phyloP scores from a whole-genome alignment of 192 early-diverging fungal genomes.

The Coemansia sp. region DNA sequence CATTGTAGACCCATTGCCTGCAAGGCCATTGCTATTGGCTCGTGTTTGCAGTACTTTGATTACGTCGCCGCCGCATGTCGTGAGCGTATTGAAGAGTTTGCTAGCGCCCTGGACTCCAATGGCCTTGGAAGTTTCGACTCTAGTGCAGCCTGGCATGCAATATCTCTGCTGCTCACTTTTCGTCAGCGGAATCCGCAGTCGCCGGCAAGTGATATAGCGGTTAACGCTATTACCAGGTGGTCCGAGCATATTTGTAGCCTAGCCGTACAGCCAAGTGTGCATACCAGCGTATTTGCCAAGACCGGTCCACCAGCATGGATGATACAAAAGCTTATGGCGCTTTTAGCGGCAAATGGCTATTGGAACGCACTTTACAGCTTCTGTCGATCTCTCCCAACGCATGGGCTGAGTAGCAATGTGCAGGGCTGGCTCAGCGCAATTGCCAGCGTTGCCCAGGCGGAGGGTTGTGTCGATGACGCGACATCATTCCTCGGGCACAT shows the following conservation, averaged over 20 bases:
- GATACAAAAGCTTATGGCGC: conserved; percentile 16
- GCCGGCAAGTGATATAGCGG: not conserved
- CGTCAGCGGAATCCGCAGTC: not conserved
- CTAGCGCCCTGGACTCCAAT: not conserved
- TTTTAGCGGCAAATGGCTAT: conserved; percentile 16
- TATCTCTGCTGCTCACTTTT: not conserved
- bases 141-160: conserved; percentile 7
- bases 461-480: conserved; percentile 8
- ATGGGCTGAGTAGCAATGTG: conserved; percentile 6
- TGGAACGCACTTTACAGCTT: conserved; percentile 20
- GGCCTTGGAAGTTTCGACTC: not conserved
- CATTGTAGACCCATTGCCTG: conserved; percentile 11
- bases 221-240: conserved; percentile 10
- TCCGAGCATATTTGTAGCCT: not conserved
- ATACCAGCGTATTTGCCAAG: not conserved
- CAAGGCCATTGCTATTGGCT: conserved; percentile 5
- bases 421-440: conserved; percentile 23
- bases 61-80: not conserved
- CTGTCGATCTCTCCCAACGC: conserved; percentile 12
- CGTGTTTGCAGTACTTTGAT: not conserved
- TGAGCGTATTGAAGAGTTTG: not conserved
- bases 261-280: not conserved
- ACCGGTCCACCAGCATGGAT: conserved; percentile 31
- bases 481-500: conserved; percentile 3
- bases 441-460: conserved; percentile 18